phyloP scores from a whole-genome alignment of 352 stramenopile genomes.

The Globisporangium echinulatum region DNA sequence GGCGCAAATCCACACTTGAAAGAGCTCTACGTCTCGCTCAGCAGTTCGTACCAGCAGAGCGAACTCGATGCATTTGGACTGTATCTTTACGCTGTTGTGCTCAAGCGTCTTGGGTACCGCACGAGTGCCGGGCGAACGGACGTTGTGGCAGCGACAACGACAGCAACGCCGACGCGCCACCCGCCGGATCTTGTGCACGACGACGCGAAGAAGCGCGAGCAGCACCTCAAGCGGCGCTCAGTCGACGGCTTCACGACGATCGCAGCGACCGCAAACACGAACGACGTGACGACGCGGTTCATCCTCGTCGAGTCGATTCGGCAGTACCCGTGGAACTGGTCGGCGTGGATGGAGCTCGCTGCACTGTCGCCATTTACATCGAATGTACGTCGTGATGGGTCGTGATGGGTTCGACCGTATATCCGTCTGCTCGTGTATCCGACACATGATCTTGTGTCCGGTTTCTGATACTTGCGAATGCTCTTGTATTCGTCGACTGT shows the following conservation, averaged over 20 bases:
- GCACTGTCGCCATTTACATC: conserved; percentile 59
- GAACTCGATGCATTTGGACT: conserved; percentile 67
- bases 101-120: conserved; percentile 56
- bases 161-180: conserved; percentile 27
- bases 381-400: conserved; percentile 10
- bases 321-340: conserved; percentile 92
- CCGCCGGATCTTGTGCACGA: conserved; percentile 16
- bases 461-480: too few relatives aligned
- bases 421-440: conserved; percentile 9
- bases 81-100: conserved; percentile 76
- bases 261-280: conserved; percentile 15
- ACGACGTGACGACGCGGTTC: conserved; percentile 51
- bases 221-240: conserved; percentile 19
- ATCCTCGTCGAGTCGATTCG: conserved; percentile 70
- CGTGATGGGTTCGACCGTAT: conserved; percentile 10
- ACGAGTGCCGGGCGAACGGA: conserved; percentile 32
- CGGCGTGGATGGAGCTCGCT: conserved; percentile 94
- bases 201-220: conserved; percentile 33
- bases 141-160: conserved; percentile 7
- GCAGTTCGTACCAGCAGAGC: conserved; percentile 37
- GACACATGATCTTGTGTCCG: too few relatives aligned
- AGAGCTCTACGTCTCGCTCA: conserved; percentile 55
- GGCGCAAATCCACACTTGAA: conserved; percentile 67
- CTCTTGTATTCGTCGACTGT: too few relatives aligned
- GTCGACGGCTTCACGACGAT: conserved; percentile 15